Evolutionary conservation across 2,329 filamentous ascomycete species (phyloP).

Genomic region (Alternaria arbusti): DNA sequence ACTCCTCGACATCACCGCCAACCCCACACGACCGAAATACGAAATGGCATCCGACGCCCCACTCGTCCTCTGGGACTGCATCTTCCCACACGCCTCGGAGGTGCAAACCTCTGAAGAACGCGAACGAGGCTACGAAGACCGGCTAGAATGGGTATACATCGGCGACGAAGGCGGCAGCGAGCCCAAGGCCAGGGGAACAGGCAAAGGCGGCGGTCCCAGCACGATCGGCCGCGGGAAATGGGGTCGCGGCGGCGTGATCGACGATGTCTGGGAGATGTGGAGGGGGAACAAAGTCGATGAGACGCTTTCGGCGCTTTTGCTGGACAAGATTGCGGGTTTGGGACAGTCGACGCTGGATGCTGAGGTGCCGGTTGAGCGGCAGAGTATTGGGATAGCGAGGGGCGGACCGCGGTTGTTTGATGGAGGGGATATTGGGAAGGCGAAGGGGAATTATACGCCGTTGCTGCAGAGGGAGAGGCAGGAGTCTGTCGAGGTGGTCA

Average conservation of each 20-base stretch:
- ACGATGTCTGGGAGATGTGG: slow-evolving; percentile 82
- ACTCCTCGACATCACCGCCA: slow-evolving; percentile 74
- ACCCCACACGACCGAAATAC: slow-evolving; percentile 82
- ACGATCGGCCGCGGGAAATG: slow-evolving; percentile 39
- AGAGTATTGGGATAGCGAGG: slow-evolving; percentile 27
- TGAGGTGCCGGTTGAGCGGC: slow-evolving; percentile 13
- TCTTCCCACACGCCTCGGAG: slow-evolving; percentile 69
- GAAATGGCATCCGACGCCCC: slow-evolving; percentile 90
- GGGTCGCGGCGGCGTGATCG: slow-evolving; percentile 44
- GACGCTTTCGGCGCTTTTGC: slow-evolving; percentile 74
- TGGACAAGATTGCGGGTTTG: slow-evolving; percentile 64
- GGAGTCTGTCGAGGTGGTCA: slow-evolving; percentile 67
- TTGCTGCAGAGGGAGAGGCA: slow-evolving; percentile 63
- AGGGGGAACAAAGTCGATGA: slow-evolving; percentile 88
- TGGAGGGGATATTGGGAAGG: slow-evolving; percentile 61
- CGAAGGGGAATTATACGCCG: slow-evolving; percentile 64
- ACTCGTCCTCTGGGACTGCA: slow-evolving; percentile 93
- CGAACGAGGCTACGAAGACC: slow-evolving; percentile 59
- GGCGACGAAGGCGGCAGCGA: slow-evolving; percentile 66
- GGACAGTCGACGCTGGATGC: slow-evolving; percentile 40
- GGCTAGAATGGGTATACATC: slow-evolving; percentile 78
- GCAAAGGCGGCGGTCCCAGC: slow-evolving; percentile 19
- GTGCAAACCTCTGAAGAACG: slow-evolving; percentile 47
- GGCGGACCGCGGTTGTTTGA: slow-evolving; percentile 62
- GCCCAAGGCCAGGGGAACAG: slow-evolving; percentile 48